phyloP scores from a whole-genome alignment of 257 asterid species.

The Salvia hispanica region DNA sequence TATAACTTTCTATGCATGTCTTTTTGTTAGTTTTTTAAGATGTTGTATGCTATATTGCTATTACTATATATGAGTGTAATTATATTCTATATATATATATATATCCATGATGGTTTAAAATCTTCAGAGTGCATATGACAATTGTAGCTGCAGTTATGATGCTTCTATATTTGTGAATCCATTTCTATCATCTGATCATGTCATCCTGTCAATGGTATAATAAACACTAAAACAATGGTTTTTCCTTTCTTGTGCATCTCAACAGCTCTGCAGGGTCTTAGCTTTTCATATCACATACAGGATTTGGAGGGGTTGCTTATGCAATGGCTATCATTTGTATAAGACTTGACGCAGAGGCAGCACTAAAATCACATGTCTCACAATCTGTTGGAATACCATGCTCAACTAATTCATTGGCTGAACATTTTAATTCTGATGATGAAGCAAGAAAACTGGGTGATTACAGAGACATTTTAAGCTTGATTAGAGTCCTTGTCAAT shows the following conservation, averaged over 20 bases:
- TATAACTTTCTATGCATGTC: not conserved
- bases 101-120: not conserved
- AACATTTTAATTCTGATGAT: slow-evolving; percentile 52
- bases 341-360: slow-evolving; percentile 72
- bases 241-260: slow-evolving; percentile 30
- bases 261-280: slow-evolving; percentile 89
- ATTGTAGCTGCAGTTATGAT: slow-evolving; percentile 22
- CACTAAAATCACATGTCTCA: slow-evolving; percentile 40
- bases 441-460: slow-evolving; percentile 79
- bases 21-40: slow-evolving; percentile 22
- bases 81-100: too few relatives aligned
- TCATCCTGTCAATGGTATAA: slow-evolving; percentile 2
- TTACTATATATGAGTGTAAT: too few relatives aligned
- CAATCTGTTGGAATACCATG: slow-evolving; percentile 39
- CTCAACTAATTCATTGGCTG: slow-evolving; percentile 41
- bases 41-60: slow-evolving; percentile 23
- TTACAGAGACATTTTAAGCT: slow-evolving; percentile 90
- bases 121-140: slow-evolving; percentile 16
- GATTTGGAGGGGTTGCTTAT: slow-evolving; percentile 97
- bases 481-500: slow-evolving; percentile 85
- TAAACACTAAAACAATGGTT: slow-evolving; percentile 35
- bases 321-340: slow-evolving; percentile 94
- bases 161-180: not conserved
- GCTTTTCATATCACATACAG: slow-evolving; percentile 97
- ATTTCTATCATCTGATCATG: slow-evolving; percentile 24